Conservation (phyloP, 331 rosid genomes). For the Dryas integrifolia region DNA sequence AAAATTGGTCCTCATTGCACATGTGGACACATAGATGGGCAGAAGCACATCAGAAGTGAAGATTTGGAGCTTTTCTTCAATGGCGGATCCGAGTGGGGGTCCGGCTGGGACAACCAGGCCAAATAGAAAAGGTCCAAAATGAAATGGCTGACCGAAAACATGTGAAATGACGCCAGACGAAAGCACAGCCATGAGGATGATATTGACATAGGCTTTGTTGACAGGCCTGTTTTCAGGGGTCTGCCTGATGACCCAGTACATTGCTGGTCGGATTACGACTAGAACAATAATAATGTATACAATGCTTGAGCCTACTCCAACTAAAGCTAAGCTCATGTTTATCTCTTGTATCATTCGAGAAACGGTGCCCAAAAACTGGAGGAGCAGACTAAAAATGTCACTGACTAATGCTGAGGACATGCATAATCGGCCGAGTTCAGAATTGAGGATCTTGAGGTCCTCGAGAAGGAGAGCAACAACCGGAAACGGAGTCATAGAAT, state of each 20-base stretch:
- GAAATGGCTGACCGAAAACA: not conserved
- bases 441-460: slow-evolving; percentile 18
- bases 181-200: slow-evolving; percentile 28
- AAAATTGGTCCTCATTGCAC: slow-evolving; percentile 36
- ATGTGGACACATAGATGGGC: slow-evolving; percentile 21
- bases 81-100: slow-evolving; percentile 46
- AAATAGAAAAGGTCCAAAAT: slow-evolving; percentile 29
- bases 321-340: rapidly evolving
- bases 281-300: not conserved
- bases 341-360: not conserved
- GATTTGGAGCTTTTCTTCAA: slow-evolving; percentile 37
- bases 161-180: not conserved
- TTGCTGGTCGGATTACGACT: slow-evolving; percentile 26
- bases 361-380: not conserved
- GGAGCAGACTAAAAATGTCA: not conserved
- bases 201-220: slow-evolving; percentile 4
- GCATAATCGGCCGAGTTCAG: slow-evolving; percentile 18
- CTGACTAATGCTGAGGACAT: slow-evolving; percentile 22
- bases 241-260: slow-evolving; percentile 38
- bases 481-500: slow-evolving; percentile 12
- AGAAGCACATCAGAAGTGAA: slow-evolving; percentile 28
- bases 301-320: rapidly evolving
- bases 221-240: slow-evolving; percentile 52
- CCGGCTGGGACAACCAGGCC: slow-evolving; percentile 62
- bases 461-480: slow-evolving; percentile 18